Evolutionary conservation across 1,139 yeast species (phyloP).

Genomic region (Debaryomycetaceae sp.): DNA sequence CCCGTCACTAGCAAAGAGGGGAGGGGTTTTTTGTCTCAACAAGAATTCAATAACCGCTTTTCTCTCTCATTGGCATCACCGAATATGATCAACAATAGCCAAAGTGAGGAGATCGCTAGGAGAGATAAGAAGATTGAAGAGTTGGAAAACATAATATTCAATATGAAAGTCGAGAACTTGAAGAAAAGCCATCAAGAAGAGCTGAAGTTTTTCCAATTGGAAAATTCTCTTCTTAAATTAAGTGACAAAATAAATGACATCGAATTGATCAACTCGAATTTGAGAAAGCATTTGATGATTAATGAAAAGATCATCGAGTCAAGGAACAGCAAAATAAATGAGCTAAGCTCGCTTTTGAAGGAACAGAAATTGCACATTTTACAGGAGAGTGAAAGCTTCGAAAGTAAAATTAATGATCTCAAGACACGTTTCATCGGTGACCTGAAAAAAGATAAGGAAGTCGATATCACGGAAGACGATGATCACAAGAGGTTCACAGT

Average conservation of each 20-base stretch:
- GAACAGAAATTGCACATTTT: slow-evolving; percentile 50
- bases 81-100: background rate
- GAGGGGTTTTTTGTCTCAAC: background rate
- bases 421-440: slow-evolving; percentile 33
- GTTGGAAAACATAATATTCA: slow-evolving; percentile 35
- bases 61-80: background rate
- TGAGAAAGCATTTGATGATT: slow-evolving; percentile 46
- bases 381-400: slow-evolving; percentile 53
- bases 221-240: slow-evolving; percentile 35
- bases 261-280: slow-evolving; percentile 34
- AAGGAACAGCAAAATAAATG: slow-evolving; percentile 56
- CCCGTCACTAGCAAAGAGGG: slow-evolving; percentile 3
- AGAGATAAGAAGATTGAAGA: slow-evolving; percentile 36
- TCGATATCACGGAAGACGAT: background rate
- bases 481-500: background rate
- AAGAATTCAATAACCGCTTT: slow-evolving; percentile 2
- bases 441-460: slow-evolving; percentile 2
- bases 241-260: slow-evolving; percentile 39
- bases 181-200: slow-evolving; percentile 43
- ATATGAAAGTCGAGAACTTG: slow-evolving; percentile 33
- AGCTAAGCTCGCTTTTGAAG: slow-evolving; percentile 49
- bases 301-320: slow-evolving; percentile 58
- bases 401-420: slow-evolving; percentile 43
- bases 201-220: slow-evolving; percentile 39
- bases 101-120: slow-evolving; percentile 25